These are phyloP conservation scores for Anthoceros angustus DNA, from an alignment of 225 moss, liverwort and hornwort genomes.

Conservation along the genomic window DNA sequence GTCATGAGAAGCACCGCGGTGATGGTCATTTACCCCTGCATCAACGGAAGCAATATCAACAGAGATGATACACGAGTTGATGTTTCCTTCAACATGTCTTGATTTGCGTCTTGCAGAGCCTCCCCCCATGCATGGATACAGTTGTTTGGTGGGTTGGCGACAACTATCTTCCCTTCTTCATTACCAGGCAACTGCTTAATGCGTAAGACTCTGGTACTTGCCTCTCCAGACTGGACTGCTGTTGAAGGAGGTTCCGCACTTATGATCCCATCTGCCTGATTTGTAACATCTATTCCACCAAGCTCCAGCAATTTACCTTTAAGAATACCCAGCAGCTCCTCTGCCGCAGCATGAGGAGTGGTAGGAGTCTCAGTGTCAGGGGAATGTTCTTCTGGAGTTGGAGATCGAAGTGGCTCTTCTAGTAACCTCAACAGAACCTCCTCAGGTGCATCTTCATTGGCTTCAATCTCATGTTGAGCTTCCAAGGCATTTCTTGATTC, in stretches of 20 bases:
- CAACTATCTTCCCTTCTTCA: neutral
- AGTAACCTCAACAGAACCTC: neutral
- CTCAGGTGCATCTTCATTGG: neutral
- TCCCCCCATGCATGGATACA: too few relatives aligned
- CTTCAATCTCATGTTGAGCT: neutral
- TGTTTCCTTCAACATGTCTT: too few relatives aligned
- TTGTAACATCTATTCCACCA: neutral
- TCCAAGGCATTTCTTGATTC: neutral
- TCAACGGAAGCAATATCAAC: neutral
- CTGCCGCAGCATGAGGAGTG: neutral
- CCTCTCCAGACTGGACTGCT: neutral
- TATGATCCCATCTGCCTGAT: neutral
- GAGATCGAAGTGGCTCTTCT: neutral
- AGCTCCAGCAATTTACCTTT: constrained; percentile 3
- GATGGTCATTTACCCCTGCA: neutral
- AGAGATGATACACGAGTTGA: neutral
- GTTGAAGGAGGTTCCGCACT: neutral
- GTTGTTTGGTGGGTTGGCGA: neutral
- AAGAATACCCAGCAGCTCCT: neutral
- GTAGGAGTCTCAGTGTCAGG: neutral
- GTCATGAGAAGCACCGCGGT: neutral
- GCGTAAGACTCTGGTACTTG: neutral
- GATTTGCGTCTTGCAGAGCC: too few relatives aligned
- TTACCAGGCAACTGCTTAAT: neutral
- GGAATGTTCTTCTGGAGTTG: neutral